A percentile compares a stretch with the other conserved stretches of the same genome.
phyloP scores from a whole-genome alignment of 1,139 yeast species.

The Meyerozyma guilliermondii region DNA sequence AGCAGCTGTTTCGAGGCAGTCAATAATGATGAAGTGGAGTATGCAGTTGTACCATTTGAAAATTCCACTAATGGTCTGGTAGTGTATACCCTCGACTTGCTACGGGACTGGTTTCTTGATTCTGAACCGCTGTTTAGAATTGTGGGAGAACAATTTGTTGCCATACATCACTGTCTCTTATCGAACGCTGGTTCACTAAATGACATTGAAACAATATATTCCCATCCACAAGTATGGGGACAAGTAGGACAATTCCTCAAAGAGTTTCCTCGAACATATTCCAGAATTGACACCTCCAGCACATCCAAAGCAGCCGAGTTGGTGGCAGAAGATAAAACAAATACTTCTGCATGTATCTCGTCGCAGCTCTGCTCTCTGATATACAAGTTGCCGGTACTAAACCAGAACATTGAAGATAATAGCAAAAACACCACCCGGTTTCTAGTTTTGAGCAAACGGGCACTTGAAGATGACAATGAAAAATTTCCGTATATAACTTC shows the following conservation, averaged over 20 bases:
- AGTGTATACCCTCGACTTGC: conserved; percentile 72
- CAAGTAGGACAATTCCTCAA: conserved; percentile 61
- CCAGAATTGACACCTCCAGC: conserved; percentile 62
- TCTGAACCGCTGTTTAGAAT: conserved; percentile 37
- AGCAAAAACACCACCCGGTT: conserved; percentile 81
- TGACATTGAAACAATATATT: conserved; percentile 55
- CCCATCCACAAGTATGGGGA: conserved; percentile 99
- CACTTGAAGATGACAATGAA: conserved; percentile 5
- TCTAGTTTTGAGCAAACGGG: conserved; percentile 48
- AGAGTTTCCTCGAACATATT: conserved; percentile 28
- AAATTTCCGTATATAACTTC: conserved; percentile 37
- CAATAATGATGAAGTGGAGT: conserved; percentile 46
- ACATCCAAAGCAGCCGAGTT: conserved; percentile 81
- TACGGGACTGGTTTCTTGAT: conserved; percentile 57
- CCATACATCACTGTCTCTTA: conserved; percentile 75
- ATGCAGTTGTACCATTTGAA: conserved; percentile 86
- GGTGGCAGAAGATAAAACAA: conserved; percentile 38
- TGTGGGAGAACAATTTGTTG: conserved; percentile 75
- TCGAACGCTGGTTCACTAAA: conserved; percentile 40
- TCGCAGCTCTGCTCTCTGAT: conserved; percentile 59
- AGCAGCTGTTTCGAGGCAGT: conserved; percentile 61
- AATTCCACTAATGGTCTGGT: conserved; percentile 96
- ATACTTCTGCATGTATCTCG: conserved; percentile 42
- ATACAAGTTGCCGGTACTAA: conserved; percentile 54
- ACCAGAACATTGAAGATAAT: conserved; percentile 61